Evolutionary conservation across 495 filamentous ascomycete genomes (phyloP), one percentile per base, ranked within the genome.

Genomic region (Viridothelium virens): DNA sequence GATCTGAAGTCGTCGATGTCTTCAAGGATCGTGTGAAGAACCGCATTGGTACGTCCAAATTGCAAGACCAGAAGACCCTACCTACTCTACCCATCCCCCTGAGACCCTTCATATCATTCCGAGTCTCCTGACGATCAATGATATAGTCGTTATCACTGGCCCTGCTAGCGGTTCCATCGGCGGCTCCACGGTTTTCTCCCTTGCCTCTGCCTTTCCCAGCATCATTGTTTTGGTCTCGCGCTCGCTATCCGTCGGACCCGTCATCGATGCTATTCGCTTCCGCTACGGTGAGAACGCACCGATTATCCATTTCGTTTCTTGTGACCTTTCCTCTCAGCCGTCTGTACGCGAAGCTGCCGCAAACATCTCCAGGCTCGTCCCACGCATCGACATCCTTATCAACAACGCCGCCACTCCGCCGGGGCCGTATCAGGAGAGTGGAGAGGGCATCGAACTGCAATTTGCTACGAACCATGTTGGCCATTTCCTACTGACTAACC

Each of bases 271-370:
- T 14, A 59, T 59, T 59, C 53, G 53, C 31, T 59, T 59, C 36
- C 53, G 53, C 5, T 59, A 59, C 14, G 7, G 36, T 36, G 53
- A 59, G 36, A 14, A 59, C 14, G 53, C 53, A 10, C 53, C 53
- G 5, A 33, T 18, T 38, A 70, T 83, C 38, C 70, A 75, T 31
- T 75, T 74, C 10, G 76, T 83, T 2, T 65, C 74, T 10, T 67
- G 84, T 11, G 79, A 85, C 64, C 74, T 85, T 34, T 71, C 78
- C 25, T 82, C 80, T 1, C 80, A 83, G 48, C 62, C 72, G n/a
- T 71, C 77, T 1, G 73, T 83, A 41, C 77, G 77, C 18, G 64
- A 73, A 38, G 82, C 82, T 1, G 82, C 79, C 11, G 69, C 70
- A 5, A 73, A 79, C 34, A 74, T 85, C 7, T 62, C 65, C 6